Percentiles rank a stretch among this genome's conserved stretches.
Evolutionary conservation across 345 rosid species (phyloP).

Genomic region (Salix exigua): DNA sequence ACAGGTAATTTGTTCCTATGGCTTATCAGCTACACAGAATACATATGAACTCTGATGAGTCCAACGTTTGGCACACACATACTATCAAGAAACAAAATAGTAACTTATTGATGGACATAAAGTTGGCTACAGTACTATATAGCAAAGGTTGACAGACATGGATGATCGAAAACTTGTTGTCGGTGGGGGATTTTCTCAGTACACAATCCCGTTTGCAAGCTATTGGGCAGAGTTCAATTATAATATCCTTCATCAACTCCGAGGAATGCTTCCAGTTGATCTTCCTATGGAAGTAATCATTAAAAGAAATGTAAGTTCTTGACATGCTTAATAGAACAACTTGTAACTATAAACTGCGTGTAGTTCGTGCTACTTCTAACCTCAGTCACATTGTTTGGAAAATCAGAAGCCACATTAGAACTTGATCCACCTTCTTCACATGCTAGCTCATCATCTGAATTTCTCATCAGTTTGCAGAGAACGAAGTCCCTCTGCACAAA

Average conservation of each 20-base stretch:
- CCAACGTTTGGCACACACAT: not conserved
- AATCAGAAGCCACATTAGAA: not conserved
- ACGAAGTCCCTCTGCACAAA: not conserved
- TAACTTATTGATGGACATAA: not conserved
- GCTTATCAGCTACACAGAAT: not conserved
- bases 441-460: not conserved
- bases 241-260: not conserved
- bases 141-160: not conserved
- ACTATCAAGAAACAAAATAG: not conserved
- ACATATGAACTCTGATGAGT: not conserved
- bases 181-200: not conserved
- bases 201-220: not conserved
- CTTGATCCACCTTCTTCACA: not conserved
- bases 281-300: not conserved
- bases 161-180: not conserved
- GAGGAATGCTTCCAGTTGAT: not conserved
- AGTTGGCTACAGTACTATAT: not conserved
- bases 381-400: not conserved
- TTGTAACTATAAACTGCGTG: not conserved
- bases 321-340: not conserved
- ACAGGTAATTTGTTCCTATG: not conserved
- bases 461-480: not conserved
- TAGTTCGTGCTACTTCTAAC: not conserved
- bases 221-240: not conserved
- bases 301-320: not conserved